phyloP scores from a whole-genome alignment of 2,329 filamentous ascomycete species.

The Neocucurbitaria cava region DNA sequence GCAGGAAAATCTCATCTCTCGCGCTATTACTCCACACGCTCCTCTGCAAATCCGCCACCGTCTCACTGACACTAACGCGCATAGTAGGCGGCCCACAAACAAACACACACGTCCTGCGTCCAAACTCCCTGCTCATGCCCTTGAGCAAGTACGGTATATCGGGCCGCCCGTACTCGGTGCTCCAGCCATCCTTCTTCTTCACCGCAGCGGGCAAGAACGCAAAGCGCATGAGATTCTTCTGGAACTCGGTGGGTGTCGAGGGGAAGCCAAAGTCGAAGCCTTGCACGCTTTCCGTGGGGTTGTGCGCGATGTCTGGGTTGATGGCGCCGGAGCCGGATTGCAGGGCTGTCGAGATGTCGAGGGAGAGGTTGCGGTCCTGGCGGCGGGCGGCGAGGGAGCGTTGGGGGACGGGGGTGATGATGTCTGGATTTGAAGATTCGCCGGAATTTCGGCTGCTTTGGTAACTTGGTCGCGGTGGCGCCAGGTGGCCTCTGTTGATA shows the following conservation, averaged over 20 bases:
- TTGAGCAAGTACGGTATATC: constrained; percentile 86
- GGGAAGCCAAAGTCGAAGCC: constrained; percentile 72
- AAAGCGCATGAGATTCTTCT: constrained; percentile 89
- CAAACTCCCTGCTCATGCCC: constrained; percentile 82
- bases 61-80: constrained; percentile 85
- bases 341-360: constrained; percentile 53
- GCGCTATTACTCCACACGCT: constrained; percentile 80
- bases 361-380: constrained; percentile 50
- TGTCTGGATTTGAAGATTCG: constrained; percentile 31
- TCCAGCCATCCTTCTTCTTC: constrained; percentile 75
- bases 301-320: constrained; percentile 53
- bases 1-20: constrained; percentile 89
- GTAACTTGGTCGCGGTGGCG: constrained; percentile 31
- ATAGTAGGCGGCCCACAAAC: constrained; percentile 90
- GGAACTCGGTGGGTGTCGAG: constrained; percentile 82
- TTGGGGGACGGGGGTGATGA: constrained; percentile 34
- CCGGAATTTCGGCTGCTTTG: constrained; percentile 23
- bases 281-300: constrained; percentile 26
- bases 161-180: constrained; percentile 88
- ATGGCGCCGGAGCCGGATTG: constrained; percentile 41
- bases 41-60: constrained; percentile 81
- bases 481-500: constrained; percentile 52
- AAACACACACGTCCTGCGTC: constrained; percentile 84
- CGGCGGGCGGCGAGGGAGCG: constrained; percentile 49
- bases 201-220: constrained; percentile 71